phyloP scores from a whole-genome alignment of 805 yeast genomes.

The Candida peoriensis region DNA sequence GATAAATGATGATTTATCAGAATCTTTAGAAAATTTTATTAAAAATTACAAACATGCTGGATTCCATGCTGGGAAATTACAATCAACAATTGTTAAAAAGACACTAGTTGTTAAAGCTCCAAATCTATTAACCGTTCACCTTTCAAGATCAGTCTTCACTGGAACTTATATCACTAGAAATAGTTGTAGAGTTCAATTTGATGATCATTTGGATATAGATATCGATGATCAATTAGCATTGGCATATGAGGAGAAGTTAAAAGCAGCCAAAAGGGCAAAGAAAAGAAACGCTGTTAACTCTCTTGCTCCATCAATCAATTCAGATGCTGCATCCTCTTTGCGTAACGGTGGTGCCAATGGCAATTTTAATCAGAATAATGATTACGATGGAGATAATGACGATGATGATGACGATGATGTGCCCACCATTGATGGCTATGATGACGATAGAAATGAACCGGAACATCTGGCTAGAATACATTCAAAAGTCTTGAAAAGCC shows the following conservation, averaged over 20 bases:
- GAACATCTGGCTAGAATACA: conserved; percentile 19
- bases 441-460: conserved; percentile 22
- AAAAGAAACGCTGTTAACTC: conserved; percentile 18
- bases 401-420: conserved; percentile 46
- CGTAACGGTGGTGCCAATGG: conserved; percentile 6
- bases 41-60: conserved; percentile 40
- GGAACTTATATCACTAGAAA: conserved; percentile 68
- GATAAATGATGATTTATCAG: conserved; percentile 65
- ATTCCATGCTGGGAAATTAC: conserved; percentile 39
- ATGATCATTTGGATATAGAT: conserved; percentile 45
- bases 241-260: conserved; percentile 25
- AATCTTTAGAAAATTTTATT: conserved; percentile 42
- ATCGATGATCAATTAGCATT: conserved; percentile 36
- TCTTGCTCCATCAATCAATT: conserved; percentile 10
- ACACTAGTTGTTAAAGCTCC: conserved; percentile 65
- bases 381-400: conserved; percentile 17
- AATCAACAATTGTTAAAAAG: conserved; percentile 64
- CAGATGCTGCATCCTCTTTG: not conserved
- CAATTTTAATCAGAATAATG: conserved; percentile 3
- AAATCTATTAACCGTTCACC: conserved; percentile 66
- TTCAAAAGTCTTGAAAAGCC: conserved; percentile 21
- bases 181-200: conserved; percentile 64
- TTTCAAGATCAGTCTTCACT: conserved; percentile 76
- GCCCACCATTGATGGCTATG: conserved; percentile 40
- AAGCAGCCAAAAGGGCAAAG: conserved; percentile 14